Evolutionary conservation across 192 early-diverging fungal species (phyloP).

Genomic region (Bifiguratus adelaidae): DNA sequence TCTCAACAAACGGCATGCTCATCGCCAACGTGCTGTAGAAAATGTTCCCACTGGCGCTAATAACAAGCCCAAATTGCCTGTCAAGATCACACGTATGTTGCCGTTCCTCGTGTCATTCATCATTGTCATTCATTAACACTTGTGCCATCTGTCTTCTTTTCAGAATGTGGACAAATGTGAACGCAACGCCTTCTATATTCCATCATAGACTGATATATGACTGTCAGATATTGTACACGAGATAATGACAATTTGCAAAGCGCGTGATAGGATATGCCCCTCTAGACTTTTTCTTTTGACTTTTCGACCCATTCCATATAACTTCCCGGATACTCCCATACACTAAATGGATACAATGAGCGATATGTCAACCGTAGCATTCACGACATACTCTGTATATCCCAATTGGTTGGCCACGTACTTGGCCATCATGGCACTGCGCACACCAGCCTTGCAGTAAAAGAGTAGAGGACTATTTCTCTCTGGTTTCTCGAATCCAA

Average conservation of each 20-base stretch:
- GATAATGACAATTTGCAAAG: too few relatives aligned
- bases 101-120: not conserved
- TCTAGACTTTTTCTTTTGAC: slow-evolving; percentile 17
- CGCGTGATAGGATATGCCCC: too few relatives aligned
- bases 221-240: too few relatives aligned
- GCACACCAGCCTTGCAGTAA: slow-evolving; percentile 58
- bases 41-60: slow-evolving; percentile 83
- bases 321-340: slow-evolving; percentile 34
- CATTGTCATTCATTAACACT: not conserved
- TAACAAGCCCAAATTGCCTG: slow-evolving; percentile 76
- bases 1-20: not conserved
- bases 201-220: too few relatives aligned
- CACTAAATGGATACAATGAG: slow-evolving; percentile 4
- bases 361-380: not conserved
- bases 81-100: slow-evolving; percentile 55
- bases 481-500: slow-evolving; percentile 47
- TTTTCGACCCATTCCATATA: slow-evolving; percentile 36
- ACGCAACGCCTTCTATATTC: too few relatives aligned
- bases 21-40: slow-evolving; percentile 40
- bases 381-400: slow-evolving; percentile 17
- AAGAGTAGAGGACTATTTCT: slow-evolving; percentile 43
- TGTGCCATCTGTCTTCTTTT: not conserved
- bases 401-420: slow-evolving; percentile 39
- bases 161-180: slow-evolving; percentile 32
- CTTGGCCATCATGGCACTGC: slow-evolving; percentile 52